Evolutionary conservation across 441 rosid species (phyloP).

Genomic region (Corymbia calophylla): DNA sequence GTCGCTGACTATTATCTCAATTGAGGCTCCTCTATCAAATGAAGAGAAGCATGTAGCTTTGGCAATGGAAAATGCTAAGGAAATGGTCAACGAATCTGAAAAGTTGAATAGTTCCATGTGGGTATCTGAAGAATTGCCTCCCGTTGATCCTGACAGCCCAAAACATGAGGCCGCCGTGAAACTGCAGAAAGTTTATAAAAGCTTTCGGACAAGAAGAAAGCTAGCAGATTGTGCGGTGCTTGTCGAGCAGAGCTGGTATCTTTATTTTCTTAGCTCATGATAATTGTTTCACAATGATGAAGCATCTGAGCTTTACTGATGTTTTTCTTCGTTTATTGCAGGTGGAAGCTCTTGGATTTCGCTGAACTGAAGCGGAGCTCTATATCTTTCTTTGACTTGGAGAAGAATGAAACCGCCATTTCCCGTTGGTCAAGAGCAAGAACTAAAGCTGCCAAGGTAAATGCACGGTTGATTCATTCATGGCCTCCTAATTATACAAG

Average conservation of each 20-base stretch:
- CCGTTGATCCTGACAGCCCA: not conserved
- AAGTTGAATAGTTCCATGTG: not conserved
- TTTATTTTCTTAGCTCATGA: not conserved
- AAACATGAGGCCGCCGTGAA: constrained; percentile 32
- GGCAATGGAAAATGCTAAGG: not conserved
- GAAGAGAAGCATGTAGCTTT: not conserved
- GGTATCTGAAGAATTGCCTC: not conserved
- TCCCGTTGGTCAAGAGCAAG: constrained; percentile 98
- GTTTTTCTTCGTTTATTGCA: constrained; percentile 3
- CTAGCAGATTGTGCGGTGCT: constrained; percentile 95
- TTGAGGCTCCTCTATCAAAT: not conserved
- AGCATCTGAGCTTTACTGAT: not conserved
- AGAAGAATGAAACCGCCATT: constrained; percentile 87
- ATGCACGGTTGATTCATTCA: not conserved
- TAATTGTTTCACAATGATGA: not conserved
- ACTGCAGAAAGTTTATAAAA: constrained; percentile 86
- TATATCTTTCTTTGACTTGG: constrained; percentile 78
- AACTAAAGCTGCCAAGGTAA: constrained; percentile 83
- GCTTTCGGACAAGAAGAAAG: constrained; percentile 88
- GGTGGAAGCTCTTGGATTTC: constrained; percentile 97
- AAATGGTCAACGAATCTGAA: not conserved
- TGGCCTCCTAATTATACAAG: not conserved
- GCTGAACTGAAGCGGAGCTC: constrained; percentile 93
- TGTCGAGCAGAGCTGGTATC: constrained; percentile 86
- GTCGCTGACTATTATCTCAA: not conserved